Conservation (phyloP, 2,329 filamentous ascomycete genomes). For the Bipolaris bicolor region DNA sequence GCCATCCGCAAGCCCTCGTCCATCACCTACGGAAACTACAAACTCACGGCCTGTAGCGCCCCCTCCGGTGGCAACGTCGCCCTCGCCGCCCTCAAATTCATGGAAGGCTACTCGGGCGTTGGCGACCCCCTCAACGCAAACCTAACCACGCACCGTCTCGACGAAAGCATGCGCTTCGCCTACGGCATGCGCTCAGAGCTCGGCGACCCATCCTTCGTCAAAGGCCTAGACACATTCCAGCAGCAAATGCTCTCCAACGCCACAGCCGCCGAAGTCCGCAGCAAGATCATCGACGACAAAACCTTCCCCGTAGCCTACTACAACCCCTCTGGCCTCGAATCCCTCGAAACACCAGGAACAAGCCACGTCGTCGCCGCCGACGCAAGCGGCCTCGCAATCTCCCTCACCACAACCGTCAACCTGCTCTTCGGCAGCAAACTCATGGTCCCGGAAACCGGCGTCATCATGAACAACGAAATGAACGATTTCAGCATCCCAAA, state of each 20-base stretch:
- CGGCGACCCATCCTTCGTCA: constrained; percentile 80
- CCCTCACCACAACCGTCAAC: constrained; percentile 87
- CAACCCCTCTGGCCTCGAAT: constrained; percentile 69
- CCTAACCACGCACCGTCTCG: constrained; percentile 78
- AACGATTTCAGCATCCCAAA: constrained; percentile 78
- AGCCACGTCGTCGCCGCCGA: constrained; percentile 77
- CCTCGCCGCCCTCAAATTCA: constrained; percentile 77
- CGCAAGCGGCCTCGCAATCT: constrained; percentile 73
- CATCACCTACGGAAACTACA: constrained; percentile 67
- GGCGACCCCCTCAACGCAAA: constrained; percentile 63
- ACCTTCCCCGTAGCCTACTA: constrained; percentile 79
- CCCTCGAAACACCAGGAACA: constrained; percentile 73
- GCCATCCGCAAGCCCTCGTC: constrained; percentile 65
- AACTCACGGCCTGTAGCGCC: constrained; percentile 71
- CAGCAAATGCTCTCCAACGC: constrained; percentile 66
- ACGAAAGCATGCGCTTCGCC: constrained; percentile 88
- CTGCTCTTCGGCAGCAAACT: constrained; percentile 80
- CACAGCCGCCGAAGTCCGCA: constrained; percentile 65
- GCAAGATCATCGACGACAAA: constrained; percentile 71
- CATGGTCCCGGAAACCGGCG: constrained; percentile 80
- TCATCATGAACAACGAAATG: constrained; percentile 70
- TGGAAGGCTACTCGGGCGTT: constrained; percentile 76
- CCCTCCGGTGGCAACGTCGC: constrained; percentile 81
- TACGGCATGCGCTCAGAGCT: constrained; percentile 79
- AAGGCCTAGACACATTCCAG: constrained; percentile 68